These are phyloP conservation scores for Cydonia oblonga DNA, from an alignment of 331 rosid species.

Conservation along the genomic window DNA sequence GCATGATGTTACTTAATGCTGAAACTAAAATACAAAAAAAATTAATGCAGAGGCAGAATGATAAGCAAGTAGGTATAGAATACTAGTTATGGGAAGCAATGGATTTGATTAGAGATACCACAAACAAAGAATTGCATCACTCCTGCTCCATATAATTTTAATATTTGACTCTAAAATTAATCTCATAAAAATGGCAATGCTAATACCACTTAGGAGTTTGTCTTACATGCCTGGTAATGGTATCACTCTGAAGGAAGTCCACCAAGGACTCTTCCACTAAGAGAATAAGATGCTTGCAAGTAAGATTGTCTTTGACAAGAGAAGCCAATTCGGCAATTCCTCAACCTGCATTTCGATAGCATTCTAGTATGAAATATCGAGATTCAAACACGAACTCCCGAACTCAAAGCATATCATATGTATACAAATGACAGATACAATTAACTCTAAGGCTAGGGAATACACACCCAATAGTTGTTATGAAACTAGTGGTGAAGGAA, in stretches of 20 bases:
- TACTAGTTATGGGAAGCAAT: neutral
- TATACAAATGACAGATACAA: neutral
- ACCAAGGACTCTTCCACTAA: constrained; percentile 74
- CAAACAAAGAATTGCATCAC: neutral
- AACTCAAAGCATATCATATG: neutral
- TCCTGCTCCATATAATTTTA: neutral
- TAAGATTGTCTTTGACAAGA: constrained; percentile 92
- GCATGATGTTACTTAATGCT: too few species aligned
- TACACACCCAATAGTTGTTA: too few species aligned
- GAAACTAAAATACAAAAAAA: neutral
- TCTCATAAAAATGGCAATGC: neutral
- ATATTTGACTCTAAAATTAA: neutral
- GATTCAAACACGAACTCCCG: neutral
- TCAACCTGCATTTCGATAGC: constrained; percentile 50
- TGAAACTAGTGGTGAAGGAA: too few species aligned
- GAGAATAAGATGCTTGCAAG: constrained; percentile 91
- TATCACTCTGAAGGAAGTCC: constrained; percentile 64
- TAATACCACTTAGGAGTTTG: neutral
- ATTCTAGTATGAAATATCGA: neutral
- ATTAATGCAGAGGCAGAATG: neutral
- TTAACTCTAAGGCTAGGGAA: too few species aligned
- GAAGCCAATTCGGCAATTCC: constrained; percentile 57
- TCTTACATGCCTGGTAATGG: constrained; percentile 29
- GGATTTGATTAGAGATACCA: neutral
- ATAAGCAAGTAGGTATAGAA: neutral